These are phyloP conservation scores for Bipolaris cookei DNA, from an alignment of 2,329 filamentous ascomycete genomes.

Conservation along the genomic window DNA sequence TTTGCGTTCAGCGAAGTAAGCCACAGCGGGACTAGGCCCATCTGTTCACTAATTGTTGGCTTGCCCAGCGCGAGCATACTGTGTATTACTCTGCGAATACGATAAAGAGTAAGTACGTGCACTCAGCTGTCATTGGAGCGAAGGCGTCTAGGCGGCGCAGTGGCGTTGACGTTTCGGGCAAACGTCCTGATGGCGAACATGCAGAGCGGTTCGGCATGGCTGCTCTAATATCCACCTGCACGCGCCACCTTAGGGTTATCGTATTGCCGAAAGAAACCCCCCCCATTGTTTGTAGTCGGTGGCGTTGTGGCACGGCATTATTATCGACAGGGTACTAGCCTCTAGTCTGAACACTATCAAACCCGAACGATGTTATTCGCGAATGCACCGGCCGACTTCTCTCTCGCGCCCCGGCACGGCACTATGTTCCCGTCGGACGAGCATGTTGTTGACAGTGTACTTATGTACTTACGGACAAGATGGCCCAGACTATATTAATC, in stretches of 20 bases:
- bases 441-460: background rate
- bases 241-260: background rate
- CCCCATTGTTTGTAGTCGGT: background rate
- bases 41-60: background rate
- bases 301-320: conserved; percentile 6
- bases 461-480: background rate
- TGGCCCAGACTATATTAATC: conserved; percentile 11
- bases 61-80: background rate
- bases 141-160: background rate
- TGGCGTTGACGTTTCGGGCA: conserved; percentile 1
- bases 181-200: conserved; percentile 1
- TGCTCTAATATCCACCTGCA: background rate
- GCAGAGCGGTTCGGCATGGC: conserved; percentile 10
- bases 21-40: conserved; percentile 8
- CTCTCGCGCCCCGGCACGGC: background rate
- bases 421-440: conserved; percentile 5
- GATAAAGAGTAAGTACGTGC: background rate
- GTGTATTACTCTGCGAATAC: background rate
- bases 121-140: background rate
- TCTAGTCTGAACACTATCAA: conserved; percentile 1
- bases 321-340: conserved; percentile 5
- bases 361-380: conserved; percentile 1
- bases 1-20: conserved; percentile 3
- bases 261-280: background rate
- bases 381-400: background rate